Conservation (phyloP, 2,329 filamentous ascomycete genomes). For the Fusarium albosuccineum region DNA sequence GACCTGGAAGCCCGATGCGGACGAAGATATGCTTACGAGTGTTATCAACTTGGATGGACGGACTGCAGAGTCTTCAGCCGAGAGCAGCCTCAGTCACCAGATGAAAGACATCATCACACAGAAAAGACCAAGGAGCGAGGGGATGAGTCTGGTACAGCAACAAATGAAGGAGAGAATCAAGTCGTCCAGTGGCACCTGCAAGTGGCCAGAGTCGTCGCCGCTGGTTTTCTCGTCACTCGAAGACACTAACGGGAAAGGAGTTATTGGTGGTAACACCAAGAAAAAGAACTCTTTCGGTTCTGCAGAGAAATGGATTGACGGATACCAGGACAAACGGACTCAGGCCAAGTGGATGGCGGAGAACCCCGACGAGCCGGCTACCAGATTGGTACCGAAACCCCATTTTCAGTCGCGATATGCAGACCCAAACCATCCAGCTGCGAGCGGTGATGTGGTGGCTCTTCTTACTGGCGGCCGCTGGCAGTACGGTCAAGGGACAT, state of each 20-base stretch:
- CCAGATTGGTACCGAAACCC: not conserved
- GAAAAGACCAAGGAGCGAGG: not conserved
- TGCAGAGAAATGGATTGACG: conserved; percentile 4
- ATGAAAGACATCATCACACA: conserved; percentile 1
- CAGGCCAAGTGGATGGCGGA: conserved; percentile 4
- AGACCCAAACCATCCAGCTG: not conserved
- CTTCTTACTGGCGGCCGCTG: not conserved
- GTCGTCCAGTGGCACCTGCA: not conserved
- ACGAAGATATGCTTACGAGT: not conserved
- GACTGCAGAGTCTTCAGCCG: not conserved
- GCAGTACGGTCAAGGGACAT: not conserved
- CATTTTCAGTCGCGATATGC: not conserved
- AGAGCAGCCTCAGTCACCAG: not conserved
- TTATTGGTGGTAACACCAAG: not conserved
- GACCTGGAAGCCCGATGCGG: not conserved
- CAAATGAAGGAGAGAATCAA: conserved; percentile 1
- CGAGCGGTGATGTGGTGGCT: not conserved
- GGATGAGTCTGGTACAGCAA: not conserved
- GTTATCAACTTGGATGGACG: not conserved
- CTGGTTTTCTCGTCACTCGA: not conserved
- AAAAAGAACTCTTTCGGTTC: not conserved
- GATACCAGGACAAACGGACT: not conserved
- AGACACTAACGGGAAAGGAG: not conserved
- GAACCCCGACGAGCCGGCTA: not conserved
- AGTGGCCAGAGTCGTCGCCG: not conserved